Percentiles rank a stretch among this genome's conserved stretches.
These are phyloP conservation scores for Massariosphaeria phaeospora DNA, from an alignment of 495 filamentous ascomycete species.

Conservation along the genomic window DNA sequence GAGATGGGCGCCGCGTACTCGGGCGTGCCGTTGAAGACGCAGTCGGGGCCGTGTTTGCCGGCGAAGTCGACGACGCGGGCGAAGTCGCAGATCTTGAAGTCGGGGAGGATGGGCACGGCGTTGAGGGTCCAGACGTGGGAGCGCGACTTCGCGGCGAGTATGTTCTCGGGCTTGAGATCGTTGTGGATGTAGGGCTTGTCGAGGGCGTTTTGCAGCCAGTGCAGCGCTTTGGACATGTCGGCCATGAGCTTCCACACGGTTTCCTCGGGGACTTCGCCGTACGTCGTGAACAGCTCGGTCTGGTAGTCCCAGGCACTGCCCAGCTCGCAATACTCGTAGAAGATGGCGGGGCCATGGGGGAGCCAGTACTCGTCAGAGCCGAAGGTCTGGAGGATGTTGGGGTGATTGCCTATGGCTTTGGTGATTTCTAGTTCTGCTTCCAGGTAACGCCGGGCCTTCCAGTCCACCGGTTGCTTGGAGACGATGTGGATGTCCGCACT, in stretches of 20 bases:
- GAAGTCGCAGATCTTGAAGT: slow-evolving; percentile 20
- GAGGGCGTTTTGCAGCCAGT: slow-evolving; percentile 4
- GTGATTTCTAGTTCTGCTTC: background rate
- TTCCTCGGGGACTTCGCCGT: slow-evolving; percentile 4
- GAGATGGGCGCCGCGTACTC: slow-evolving; percentile 1
- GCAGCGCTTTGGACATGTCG: slow-evolving; percentile 8
- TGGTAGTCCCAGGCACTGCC: background rate
- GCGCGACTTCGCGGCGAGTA: background rate
- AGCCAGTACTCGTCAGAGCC: slow-evolving; percentile 5
- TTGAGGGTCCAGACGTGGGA: too few relatives aligned
- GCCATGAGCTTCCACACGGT: slow-evolving; percentile 22
- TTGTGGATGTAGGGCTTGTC: slow-evolving; percentile 1
- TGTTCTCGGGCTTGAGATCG: slow-evolving; percentile 19
- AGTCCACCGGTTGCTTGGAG: background rate
- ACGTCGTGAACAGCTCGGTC: background rate
- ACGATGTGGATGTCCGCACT: background rate
- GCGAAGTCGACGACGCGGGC: background rate
- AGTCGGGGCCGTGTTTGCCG: background rate
- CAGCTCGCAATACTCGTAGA: slow-evolving; percentile 8
- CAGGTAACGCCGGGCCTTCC: background rate
- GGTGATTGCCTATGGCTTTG: background rate
- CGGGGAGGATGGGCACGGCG: background rate
- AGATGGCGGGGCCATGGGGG: slow-evolving; percentile 1
- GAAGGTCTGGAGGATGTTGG: slow-evolving; percentile 4
- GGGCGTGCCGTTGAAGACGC: background rate